phyloP scores from a whole-genome alignment of 2,329 filamentous ascomycete species.

The Penicillium concentricum region DNA sequence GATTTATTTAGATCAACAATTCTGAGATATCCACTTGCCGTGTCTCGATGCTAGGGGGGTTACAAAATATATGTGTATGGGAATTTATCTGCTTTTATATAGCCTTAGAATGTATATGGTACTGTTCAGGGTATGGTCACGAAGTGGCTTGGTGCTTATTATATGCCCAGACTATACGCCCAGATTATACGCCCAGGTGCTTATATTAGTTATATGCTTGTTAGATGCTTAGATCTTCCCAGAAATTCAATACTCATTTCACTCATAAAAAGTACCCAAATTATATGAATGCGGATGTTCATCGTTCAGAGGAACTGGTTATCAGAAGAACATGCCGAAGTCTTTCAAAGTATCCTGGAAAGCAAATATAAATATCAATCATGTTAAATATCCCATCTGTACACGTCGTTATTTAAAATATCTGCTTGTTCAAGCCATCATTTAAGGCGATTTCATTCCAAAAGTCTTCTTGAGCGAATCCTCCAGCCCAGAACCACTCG shows the following conservation, averaged over 20 bases:
- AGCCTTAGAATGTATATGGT: too few species aligned
- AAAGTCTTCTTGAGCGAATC: not conserved
- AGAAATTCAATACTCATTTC: too few species aligned
- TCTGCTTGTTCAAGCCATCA: not conserved
- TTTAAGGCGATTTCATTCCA: not conserved
- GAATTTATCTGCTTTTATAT: not conserved
- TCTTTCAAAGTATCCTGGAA: not conserved
- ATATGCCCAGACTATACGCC: too few species aligned
- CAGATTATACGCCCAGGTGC: not conserved
- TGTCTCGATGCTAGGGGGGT: not conserved
- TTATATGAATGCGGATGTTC: too few species aligned
- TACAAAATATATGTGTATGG: too few species aligned
- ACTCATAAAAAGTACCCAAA: too few species aligned
- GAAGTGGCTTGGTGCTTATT: not conserved
- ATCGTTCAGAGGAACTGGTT: too few species aligned
- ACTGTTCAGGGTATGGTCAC: not conserved
- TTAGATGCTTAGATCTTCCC: not conserved
- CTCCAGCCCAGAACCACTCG: not conserved
- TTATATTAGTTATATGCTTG: not conserved
- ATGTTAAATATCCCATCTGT: not conserved
- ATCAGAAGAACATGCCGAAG: too few species aligned
- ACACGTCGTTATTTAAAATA: not conserved
- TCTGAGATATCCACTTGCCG: constrained; percentile 1
- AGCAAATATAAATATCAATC: not conserved
- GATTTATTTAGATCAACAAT: not conserved